Evolutionary conservation across 176 grass and related monocot genomes (phyloP), one percentile per base, ranked within the genome.

Genomic region (Carex pumila): DNA sequence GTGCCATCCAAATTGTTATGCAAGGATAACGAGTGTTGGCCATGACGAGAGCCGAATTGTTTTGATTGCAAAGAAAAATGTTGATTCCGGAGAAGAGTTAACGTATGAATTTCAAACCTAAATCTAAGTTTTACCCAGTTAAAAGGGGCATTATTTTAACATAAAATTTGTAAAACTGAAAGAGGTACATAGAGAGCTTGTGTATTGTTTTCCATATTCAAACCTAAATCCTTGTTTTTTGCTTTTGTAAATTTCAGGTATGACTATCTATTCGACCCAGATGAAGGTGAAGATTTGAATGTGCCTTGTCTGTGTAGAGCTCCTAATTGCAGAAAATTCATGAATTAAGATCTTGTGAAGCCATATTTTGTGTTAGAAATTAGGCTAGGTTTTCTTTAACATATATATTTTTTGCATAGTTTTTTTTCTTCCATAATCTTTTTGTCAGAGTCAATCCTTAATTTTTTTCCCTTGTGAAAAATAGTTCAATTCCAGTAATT

Each of bases 1-100:
- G 93, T 98, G 96, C 85, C 93, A 90, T 84, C 91, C 96, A 45
- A 98, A 98, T 83, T 98, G 91, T 86, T 98, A 98, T 88, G 96
- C 96, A 18, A 93, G 96, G 83, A 98, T 98, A 89, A 98, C 95
- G 96, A 98, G 93, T 30, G 93, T 98, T 57, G 93, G 96, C 19
- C 89, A 92, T 87, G 96, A 98, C 69, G 93, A 98, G 79, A 98
- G 93, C 67, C 85, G 96, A 67, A 98, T 95, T 85, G 91, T 95
- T 89, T 87, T 98, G 81, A 95, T 98, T 87, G 96, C 96, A 19
- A 98, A 92, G 83, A 98, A 83, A 81, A 95, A 90, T 87, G 96
- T 98, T 79, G 60, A 64, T 86, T 85, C 93, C 29, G 89, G 91
- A 45, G 96, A 98, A 90, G 96, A 98, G 78, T 84, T 98, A 86